Conservation (phyloP, 225 moss, liverwort and hornwort genomes). For the Antitrichia curtipendula region DNA sequence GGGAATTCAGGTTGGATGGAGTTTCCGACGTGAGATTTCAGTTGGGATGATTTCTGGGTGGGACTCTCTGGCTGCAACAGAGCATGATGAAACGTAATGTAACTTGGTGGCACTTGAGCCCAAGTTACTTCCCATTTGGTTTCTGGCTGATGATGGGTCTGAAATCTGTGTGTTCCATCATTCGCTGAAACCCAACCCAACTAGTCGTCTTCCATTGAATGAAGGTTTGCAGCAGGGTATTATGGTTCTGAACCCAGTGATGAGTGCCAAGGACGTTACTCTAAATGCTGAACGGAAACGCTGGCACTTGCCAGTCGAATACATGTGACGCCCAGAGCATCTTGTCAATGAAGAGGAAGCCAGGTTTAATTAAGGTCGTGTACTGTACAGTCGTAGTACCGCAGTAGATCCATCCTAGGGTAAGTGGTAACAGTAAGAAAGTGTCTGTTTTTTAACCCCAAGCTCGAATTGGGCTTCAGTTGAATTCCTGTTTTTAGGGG, state of each 20-base stretch:
- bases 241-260: neutral
- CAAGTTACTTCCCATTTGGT: neutral
- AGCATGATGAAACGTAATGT: neutral
- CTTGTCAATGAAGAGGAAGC: neutral
- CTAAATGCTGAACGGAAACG: constrained; percentile 8
- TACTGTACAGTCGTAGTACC: neutral
- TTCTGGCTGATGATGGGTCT: neutral
- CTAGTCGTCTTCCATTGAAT: neutral
- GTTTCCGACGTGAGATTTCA: neutral
- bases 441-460: neutral
- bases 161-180: neutral
- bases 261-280: constrained; percentile 4
- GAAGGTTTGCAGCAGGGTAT: neutral
- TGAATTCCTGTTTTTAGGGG: neutral
- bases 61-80: neutral
- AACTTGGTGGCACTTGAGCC: neutral
- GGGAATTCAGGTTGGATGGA: neutral
- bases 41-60: neutral
- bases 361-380: neutral
- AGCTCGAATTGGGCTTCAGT: neutral
- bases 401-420: neutral
- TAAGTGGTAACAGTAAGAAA: neutral
- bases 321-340: constrained; percentile 11
- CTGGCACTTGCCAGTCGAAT: constrained; percentile 5
- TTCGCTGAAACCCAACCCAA: neutral